Evolutionary conservation across 495 filamentous ascomycete genomes (phyloP), one percentile per base, ranked within the genome.

Genomic region (Pyrenula aspistea): DNA sequence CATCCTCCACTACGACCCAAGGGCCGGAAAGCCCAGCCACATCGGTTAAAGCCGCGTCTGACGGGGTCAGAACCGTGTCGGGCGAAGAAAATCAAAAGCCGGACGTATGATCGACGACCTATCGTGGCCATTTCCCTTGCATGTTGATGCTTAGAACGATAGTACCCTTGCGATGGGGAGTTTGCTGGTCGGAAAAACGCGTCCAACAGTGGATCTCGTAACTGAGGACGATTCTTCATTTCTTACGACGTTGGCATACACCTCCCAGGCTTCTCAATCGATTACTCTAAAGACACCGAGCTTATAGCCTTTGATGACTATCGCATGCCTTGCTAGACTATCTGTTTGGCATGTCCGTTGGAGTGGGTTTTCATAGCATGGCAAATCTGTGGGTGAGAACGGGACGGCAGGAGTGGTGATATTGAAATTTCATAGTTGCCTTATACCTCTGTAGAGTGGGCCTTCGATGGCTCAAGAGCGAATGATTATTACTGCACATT

Each of bases 1-100:
- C 76, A 3, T 73, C 77, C 24, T 74, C 74, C 12, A 70, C 69
- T 52, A 67, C 71, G 55, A 72, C 77, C 12, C 63, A 70, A 55
- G 49, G 55, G 48, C 59, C 56, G 12, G 61, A 63, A 4, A 57
- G 53, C 10, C 36, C 63, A 10, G n/a, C 55, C 21, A 23, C 61
- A 36, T 59, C 50, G 25, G 49, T 55, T 2, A 65, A 63, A 55
- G 51, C 55, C 31, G 31, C 31, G 8, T 42, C 31, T 42, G 31
- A 42, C 31, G 31, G 31, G 4, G 31, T 42, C 15, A 42, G 31
- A 42, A 42, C 8, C 31, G 31, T 42, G 4, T 42, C 31, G 31
- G 15, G 31, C 15, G 31, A 42, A 42, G 31, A 42, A 15, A 42
- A 42, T 15, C 4, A 42, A 15, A 42, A 42, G 31, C 31, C 31